Evolutionary conservation across 2,329 filamentous ascomycete species (phyloP).

Genomic region (Colletotrichum cuscutae): DNA sequence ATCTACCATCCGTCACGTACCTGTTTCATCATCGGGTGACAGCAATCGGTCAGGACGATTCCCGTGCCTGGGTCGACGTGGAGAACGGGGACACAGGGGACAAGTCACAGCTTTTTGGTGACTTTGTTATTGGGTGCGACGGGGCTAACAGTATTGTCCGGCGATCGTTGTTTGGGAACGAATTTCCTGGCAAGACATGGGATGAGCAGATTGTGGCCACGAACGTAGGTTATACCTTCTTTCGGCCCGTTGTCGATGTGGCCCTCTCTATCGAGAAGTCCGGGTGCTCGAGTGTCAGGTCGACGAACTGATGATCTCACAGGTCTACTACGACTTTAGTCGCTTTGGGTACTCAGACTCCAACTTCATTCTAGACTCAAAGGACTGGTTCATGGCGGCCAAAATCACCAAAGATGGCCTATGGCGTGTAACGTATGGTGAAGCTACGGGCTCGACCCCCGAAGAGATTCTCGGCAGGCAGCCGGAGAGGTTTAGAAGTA

Average conservation of each 20-base stretch:
- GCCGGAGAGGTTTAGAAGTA: conserved; percentile 63
- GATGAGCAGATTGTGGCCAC: conserved; percentile 69
- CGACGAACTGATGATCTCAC: not conserved
- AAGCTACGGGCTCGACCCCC: conserved; percentile 59
- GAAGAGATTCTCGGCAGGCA: conserved; percentile 65
- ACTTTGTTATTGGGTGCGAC: conserved; percentile 67
- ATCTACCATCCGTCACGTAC: conserved; percentile 46
- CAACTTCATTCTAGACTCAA: conserved; percentile 70
- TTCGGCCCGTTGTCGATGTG: not conserved
- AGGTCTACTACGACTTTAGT: conserved; percentile 66
- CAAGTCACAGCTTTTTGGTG: conserved; percentile 49
- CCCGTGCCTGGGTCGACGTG: conserved; percentile 55
- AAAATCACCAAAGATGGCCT: conserved; percentile 66
- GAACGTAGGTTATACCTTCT: conserved; percentile 53
- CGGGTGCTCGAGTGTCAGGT: not conserved
- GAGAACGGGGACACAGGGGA: conserved; percentile 46
- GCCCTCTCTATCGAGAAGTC: not conserved
- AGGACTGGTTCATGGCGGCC: conserved; percentile 69
- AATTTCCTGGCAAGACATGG: conserved; percentile 67
- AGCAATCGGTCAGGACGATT: conserved; percentile 56
- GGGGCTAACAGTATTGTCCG: conserved; percentile 61
- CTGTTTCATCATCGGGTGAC: conserved; percentile 59
- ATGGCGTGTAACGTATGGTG: conserved; percentile 72
- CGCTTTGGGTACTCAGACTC: conserved; percentile 61
- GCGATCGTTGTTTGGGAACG: conserved; percentile 60